These are phyloP conservation scores for Candida qinlingensis DNA, from an alignment of 805 yeast species.

Conservation along the genomic window DNA sequence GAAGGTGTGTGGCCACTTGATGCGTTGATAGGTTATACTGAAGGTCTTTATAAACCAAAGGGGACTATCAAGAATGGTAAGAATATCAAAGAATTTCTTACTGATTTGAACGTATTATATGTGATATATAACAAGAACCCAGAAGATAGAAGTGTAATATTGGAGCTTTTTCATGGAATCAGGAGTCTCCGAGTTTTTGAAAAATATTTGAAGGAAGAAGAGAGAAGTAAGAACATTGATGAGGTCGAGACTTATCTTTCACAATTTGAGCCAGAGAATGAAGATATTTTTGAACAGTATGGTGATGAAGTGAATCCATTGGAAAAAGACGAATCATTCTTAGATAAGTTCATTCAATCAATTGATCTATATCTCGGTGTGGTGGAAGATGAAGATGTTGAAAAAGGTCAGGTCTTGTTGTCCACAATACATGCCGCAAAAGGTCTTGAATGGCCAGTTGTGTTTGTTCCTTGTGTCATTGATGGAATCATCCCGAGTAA, in stretches of 20 bases:
- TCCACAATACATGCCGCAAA: constrained; percentile 91
- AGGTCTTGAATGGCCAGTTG: constrained; percentile 95
- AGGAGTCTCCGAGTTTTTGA: background rate
- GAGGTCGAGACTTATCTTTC: constrained; percentile 35
- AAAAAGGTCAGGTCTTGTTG: constrained; percentile 38
- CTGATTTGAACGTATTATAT: background rate
- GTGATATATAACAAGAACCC: background rate
- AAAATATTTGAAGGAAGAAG: constrained; percentile 22
- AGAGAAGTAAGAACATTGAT: constrained; percentile 30
- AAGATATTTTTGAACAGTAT: constrained; percentile 1
- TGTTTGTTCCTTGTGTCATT: constrained; percentile 68
- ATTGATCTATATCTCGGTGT: constrained; percentile 30
- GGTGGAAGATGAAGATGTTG: constrained; percentile 16
- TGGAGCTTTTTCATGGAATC: constrained; percentile 16
- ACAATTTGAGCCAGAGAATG: background rate
- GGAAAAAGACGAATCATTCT: constrained; percentile 14
- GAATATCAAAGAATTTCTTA: background rate
- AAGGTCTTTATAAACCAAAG: background rate
- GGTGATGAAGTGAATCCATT: background rate
- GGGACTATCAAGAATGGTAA: constrained; percentile 7
- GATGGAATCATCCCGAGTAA: constrained; percentile 63
- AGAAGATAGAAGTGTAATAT: background rate
- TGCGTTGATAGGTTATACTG: constrained; percentile 4
- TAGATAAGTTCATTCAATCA: constrained; percentile 32
- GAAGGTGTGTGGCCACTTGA: constrained; percentile 6